Evolutionary conservation across 2,329 filamentous ascomycete species (phyloP).

Genomic region (Aspergillus pseudoterreus): DNA sequence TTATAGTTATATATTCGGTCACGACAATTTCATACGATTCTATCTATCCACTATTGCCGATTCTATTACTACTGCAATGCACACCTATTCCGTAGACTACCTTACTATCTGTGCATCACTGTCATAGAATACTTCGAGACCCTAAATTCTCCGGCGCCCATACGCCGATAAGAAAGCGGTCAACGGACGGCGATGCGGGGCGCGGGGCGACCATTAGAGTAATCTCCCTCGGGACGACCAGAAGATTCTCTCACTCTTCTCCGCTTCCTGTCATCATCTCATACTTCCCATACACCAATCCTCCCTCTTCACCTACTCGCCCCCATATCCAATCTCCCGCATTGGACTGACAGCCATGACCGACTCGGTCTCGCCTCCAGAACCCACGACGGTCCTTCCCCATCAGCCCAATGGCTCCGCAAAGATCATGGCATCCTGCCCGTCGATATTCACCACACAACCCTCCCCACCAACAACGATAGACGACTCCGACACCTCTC

Average conservation of each 20-base stretch:
- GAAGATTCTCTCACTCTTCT: conserved; percentile 7
- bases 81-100: no score
- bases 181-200: conserved; percentile 8
- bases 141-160: not conserved
- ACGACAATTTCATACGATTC: no score
- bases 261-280: not conserved
- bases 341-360: conserved; percentile 1
- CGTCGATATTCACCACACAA: not conserved
- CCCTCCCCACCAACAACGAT: not conserved
- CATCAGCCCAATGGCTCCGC: conserved; percentile 4
- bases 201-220: conserved; percentile 5
- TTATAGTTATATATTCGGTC: not conserved
- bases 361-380: conserved; percentile 1
- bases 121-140: no score
- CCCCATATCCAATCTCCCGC: not conserved
- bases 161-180: conserved; percentile 10
- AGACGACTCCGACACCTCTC: conserved; percentile 1
- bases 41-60: not conserved
- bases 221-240: conserved; percentile 2
- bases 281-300: not conserved
- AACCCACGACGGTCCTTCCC: not conserved
- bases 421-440: not conserved
- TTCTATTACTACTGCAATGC: no score
- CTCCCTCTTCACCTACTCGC: not conserved
- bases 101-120: no score